Evolutionary conservation across 768 basidiomycete species (phyloP), one percentile per base, ranked within the genome.

Genomic region (Boletus insuetus): DNA sequence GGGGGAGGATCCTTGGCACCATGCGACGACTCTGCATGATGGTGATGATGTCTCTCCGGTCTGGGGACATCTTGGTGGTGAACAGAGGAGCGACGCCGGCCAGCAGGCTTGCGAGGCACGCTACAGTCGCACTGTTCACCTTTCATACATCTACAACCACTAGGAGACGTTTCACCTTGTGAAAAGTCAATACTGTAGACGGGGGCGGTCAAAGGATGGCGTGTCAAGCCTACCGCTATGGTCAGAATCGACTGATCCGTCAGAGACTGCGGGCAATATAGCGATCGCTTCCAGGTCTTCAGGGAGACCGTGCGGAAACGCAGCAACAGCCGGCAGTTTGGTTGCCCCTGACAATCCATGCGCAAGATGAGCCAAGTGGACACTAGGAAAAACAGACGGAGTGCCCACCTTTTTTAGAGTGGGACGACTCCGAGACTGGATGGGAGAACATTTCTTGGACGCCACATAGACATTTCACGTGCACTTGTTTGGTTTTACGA

Each of bases 241-340:
- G 64, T 87, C 84, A 53, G 84, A 83, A 62, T 86, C 84, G 53
- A 79, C 77, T 47, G 76, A 76, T 59, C 78, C 76, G 61, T 85
- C 83, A 48, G 78, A 76, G 22, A 70, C 65, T 60, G 62, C 54
- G 55, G 67, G 69, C 53, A 72, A 49, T 45, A 70, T 56, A 51
- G 65, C 71, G 51, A 71, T 61, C 77, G 83, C 79, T 78, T 80
- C 85, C 75, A 86, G 77, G 71, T 81, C 80, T 70, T 81, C 77
- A 17, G 87, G 85, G 39, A 91, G 78, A 74, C 89, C 89, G 65
- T 86, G 75, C 58, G 89, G 89, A 77, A 89, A 91, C 77, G 89
- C 79, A 79, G 89, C 87, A 75, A 80, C 74, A 65, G 82, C 81
- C 64, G 82, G 79, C 66, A 85, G 75, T 75, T 82, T 82, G 58